phyloP scores from a whole-genome alignment of 208 protist species.

The Leishmania aethiopica region DNA sequence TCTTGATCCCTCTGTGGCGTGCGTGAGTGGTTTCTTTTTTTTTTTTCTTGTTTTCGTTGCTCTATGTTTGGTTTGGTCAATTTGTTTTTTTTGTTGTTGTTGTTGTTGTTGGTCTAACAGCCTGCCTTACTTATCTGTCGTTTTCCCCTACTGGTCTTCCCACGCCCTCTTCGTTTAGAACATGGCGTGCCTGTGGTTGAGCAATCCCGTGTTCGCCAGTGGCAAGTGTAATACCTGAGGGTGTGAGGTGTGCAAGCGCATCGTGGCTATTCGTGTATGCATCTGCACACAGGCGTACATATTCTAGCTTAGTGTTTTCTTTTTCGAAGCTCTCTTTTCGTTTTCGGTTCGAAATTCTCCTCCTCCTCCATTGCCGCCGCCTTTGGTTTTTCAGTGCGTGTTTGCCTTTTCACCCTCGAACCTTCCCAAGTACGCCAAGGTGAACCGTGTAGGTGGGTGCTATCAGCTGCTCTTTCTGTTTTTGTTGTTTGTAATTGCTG shows the following conservation, averaged over 20 bases:
- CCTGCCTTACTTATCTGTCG: not conserved
- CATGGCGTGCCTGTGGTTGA: not conserved
- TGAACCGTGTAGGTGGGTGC: not conserved
- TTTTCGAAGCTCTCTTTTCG: not conserved
- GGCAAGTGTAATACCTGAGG: not conserved
- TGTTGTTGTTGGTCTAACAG: not conserved
- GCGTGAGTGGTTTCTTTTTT: not conserved
- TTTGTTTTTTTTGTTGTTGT: too few species aligned
- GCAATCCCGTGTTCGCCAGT: not conserved
- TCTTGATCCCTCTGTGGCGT: not conserved
- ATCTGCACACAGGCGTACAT: not conserved
- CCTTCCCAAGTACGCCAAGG: not conserved
- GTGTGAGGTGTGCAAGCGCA: not conserved
- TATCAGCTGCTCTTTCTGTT: slow-evolving; percentile 2
- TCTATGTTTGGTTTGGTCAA: too few species aligned
- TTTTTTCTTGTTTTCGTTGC: not conserved
- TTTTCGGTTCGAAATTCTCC: not conserved
- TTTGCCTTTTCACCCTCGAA: not conserved
- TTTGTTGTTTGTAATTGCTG: not conserved
- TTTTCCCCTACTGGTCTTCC: not conserved
- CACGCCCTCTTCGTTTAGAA: not conserved
- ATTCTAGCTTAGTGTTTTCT: not conserved
- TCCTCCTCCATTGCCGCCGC: not conserved
- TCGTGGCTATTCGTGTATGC: not conserved
- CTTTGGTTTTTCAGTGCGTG: not conserved